These are phyloP conservation scores for Aphanomyces cochlioides DNA, from an alignment of 352 stramenopile species.

Conservation along the genomic window DNA sequence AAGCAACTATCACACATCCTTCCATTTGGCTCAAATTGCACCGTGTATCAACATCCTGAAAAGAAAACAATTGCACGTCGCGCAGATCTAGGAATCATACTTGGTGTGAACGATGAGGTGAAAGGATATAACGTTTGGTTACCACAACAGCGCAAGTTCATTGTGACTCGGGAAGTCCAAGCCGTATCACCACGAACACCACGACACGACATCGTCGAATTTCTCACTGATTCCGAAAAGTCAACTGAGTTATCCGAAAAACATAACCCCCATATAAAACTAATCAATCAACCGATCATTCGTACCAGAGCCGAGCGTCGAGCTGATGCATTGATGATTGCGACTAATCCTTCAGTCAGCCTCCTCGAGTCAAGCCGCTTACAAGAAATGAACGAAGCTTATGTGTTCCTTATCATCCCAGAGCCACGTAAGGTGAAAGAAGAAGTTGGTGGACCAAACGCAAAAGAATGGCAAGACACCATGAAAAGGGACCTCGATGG, in stretches of 20 bases:
- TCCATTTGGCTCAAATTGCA: not conserved
- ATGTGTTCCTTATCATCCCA: not conserved
- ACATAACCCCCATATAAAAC: not conserved
- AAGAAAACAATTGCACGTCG: not conserved
- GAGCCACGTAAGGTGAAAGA: conserved; percentile 4
- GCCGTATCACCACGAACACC: not conserved
- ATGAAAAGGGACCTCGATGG: conserved; percentile 28
- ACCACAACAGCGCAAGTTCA: not conserved
- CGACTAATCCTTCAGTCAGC: too few species aligned
- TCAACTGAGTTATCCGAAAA: too few species aligned
- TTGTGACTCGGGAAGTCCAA: not conserved
- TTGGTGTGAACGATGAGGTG: conserved; percentile 6
- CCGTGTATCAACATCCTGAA: not conserved
- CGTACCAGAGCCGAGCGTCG: not conserved
- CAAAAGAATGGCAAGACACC: conserved; percentile 18
- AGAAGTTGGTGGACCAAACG: not conserved
- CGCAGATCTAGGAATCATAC: not conserved
- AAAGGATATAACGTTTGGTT: conserved; percentile 19
- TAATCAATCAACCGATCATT: not conserved
- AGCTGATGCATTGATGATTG: not conserved
- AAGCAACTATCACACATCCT: not conserved
- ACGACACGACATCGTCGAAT: not conserved
- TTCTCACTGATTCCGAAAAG: too few species aligned
- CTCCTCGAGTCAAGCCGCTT: not conserved
- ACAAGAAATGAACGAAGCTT: not conserved